Base-by-base conservation (phyloP, 2,329 filamentous ascomycete species). In the Aspergillus ochraceoroseus region DNA sequence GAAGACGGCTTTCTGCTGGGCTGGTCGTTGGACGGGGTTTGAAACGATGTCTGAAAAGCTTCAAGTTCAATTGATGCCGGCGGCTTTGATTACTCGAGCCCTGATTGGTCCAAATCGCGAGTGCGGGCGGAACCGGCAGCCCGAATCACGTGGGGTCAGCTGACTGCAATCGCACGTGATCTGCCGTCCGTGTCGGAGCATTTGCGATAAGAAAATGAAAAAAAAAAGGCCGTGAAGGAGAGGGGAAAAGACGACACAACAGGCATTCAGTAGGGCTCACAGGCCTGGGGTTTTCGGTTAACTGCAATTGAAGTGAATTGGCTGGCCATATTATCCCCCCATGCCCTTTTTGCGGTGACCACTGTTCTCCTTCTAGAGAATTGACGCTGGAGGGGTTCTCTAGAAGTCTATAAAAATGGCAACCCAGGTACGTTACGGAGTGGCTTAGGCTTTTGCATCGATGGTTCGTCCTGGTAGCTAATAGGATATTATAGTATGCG, bases 361-460 rank as follows among this genome's bases (percentile, higher is more conserved):
- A 68, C 7, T 70, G 66, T 71, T 73, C 70, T 65, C 75, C 80
- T 79, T 85, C 80, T 84, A 82, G 83, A 81, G 82, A 48, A 56
- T 48, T 48, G 51, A 48, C 82, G 82, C 76, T 74, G 80, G 78
- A 78, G 82, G n/a, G 76, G 72, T 77, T 83, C 80, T 83, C 80
- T 84, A 82, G 80, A 77, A 79, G 79, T 74, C 40, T 40, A 73
- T 52, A 48, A 55, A 48, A 41, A 67, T 73, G 60, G 75, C 74
- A 71, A 72, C 70, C 57, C 67, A 72, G 73, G 77, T 81, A 67
- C 67, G 74, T 68, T 44, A 33, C 38, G 45, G 37, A 38, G 57
- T n/a, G n/a, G n/a, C n/a, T n/a, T n/a, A n/a, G n/a, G n/a, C n/a
- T n/a, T n/a, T n/a, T n/a, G n/a, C n/a, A n/a, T n/a, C n/a, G n/a